Conservation (phyloP, 495 filamentous ascomycete species). For the Lindgomyces ingoldianus region DNA sequence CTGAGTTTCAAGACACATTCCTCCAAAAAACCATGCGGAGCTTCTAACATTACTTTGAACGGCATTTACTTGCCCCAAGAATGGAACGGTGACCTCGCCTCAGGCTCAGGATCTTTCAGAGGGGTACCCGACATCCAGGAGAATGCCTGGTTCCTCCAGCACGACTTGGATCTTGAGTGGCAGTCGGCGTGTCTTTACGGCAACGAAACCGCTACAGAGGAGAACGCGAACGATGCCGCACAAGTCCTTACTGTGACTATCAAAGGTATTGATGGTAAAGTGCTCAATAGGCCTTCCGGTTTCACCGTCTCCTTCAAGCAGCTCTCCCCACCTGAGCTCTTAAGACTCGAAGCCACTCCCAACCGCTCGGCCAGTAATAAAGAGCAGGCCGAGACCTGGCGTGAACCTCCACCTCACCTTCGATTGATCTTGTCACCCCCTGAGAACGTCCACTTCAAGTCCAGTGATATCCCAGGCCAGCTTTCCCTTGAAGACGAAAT, state of each 20-base stretch:
- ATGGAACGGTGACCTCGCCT: slow-evolving; percentile 34
- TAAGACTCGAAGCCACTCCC: slow-evolving; percentile 29
- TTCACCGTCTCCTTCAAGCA: slow-evolving; percentile 40
- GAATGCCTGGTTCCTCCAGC: slow-evolving; percentile 32
- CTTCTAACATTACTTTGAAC: slow-evolving; percentile 39
- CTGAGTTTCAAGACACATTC: slow-evolving; percentile 38
- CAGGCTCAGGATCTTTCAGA: slow-evolving; percentile 29
- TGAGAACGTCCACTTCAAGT: not conserved
- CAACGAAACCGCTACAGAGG: slow-evolving; percentile 14
- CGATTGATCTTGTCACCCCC: slow-evolving; percentile 13
- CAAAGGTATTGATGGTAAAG: slow-evolving; percentile 34
- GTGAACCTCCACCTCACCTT: slow-evolving; percentile 34
- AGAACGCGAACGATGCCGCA: slow-evolving; percentile 20
- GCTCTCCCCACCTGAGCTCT: slow-evolving; percentile 34
- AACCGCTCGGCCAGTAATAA: slow-evolving; percentile 19
- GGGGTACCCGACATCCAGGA: slow-evolving; percentile 22
- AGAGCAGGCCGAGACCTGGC: slow-evolving; percentile 32
- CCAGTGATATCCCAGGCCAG: slow-evolving; percentile 2
- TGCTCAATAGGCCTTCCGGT: slow-evolving; percentile 31
- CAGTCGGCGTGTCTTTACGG: slow-evolving; percentile 35
- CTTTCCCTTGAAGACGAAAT: slow-evolving; percentile 35
- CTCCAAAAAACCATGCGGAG: slow-evolving; percentile 32
- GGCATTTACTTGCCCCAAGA: slow-evolving; percentile 35
- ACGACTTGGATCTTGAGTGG: slow-evolving; percentile 39
- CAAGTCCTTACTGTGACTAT: slow-evolving; percentile 36